Evolutionary conservation across 225 moss, liverwort and hornwort species (phyloP).

Genomic region (Lunularia cruciata): DNA sequence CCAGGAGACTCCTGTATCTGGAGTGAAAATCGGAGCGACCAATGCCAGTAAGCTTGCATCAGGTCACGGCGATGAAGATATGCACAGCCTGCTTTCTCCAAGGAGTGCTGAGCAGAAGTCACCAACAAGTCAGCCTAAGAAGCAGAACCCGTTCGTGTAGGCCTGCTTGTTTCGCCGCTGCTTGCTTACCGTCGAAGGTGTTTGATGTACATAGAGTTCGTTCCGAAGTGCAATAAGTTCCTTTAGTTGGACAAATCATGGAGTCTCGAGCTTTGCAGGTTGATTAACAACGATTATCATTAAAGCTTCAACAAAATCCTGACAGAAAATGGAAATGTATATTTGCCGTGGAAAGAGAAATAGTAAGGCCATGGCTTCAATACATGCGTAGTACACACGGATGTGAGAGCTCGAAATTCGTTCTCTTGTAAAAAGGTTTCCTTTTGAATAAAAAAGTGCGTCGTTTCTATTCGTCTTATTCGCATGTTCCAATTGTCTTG

Average conservation of each 20-base stretch:
- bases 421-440: too few relatives aligned
- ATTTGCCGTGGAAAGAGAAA: not conserved
- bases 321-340: not conserved
- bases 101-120: not conserved
- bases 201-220: not conserved
- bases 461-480: too few relatives aligned
- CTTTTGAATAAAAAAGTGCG: too few relatives aligned
- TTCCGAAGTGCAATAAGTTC: not conserved
- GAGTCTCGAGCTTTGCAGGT: not conserved
- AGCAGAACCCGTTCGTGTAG: constrained; percentile 24
- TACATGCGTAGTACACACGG: too few relatives aligned
- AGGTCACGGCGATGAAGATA: constrained; percentile 9
- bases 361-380: not conserved
- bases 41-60: not conserved
- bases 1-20: not conserved
- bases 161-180: not conserved
- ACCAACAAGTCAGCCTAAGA: not conserved
- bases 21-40: not conserved
- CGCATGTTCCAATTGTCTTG: too few relatives aligned
- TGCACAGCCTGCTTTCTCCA: not conserved
- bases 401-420: too few relatives aligned
- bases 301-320: not conserved
- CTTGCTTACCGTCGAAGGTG: not conserved
- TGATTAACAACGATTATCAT: not conserved
- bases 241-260: not conserved